phyloP scores from a whole-genome alignment of 441 rosid genomes.

The Mallotus repandus region DNA sequence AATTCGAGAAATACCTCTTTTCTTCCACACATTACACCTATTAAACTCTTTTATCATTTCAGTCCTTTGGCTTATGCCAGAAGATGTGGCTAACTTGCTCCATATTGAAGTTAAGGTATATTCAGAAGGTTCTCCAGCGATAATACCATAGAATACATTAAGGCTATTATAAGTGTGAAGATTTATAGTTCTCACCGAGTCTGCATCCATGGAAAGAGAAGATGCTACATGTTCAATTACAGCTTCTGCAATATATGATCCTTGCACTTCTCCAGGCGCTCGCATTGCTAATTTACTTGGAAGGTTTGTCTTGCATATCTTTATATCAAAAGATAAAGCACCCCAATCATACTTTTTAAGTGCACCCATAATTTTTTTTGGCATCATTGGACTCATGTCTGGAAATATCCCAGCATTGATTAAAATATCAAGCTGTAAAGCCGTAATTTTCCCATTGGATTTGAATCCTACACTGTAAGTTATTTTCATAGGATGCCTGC shows the following conservation, averaged over 20 bases:
- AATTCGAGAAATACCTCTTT: conserved; percentile 81
- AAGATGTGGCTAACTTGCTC: conserved; percentile 56
- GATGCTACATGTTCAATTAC: conserved; percentile 90
- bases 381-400: conserved; percentile 68
- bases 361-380: conserved; percentile 30
- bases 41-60: conserved; percentile 59
- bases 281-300: conserved; percentile 74
- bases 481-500: conserved; percentile 94
- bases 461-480: conserved; percentile 86
- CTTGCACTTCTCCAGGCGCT: conserved; percentile 90
- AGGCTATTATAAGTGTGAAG: conserved; percentile 69
- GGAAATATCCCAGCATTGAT: conserved; percentile 55
- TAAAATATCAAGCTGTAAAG: conserved; percentile 58
- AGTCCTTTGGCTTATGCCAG: conserved; percentile 43
- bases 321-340: conserved; percentile 67
- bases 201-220: conserved; percentile 64
- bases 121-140: conserved; percentile 57
- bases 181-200: conserved; percentile 61
- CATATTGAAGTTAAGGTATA: conserved; percentile 72
- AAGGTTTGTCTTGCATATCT: conserved; percentile 78
- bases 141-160: conserved; percentile 36
- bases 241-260: conserved; percentile 74
- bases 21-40: conserved; percentile 50
- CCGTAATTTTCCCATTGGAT: conserved; percentile 81
- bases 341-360: conserved; percentile 89